Evolutionary conservation across 169 alveolate genomes (phyloP).

Genomic region (Plasmodium knowlesi): DNA sequence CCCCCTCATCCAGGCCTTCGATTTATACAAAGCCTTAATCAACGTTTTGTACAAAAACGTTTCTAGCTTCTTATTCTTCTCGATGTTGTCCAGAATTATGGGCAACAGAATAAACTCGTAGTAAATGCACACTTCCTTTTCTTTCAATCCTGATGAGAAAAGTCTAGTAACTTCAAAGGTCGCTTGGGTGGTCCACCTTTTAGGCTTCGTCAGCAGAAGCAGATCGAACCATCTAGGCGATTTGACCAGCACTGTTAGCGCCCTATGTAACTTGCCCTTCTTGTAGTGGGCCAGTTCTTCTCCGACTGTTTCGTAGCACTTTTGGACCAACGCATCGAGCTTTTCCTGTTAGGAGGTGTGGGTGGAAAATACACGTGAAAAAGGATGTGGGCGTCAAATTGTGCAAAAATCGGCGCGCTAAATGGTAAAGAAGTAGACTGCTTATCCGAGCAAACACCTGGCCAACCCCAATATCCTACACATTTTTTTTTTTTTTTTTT

Average conservation of each 20-base stretch:
- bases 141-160: constrained; percentile 91
- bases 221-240: constrained; percentile 95
- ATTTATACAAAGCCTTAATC: constrained; percentile 95
- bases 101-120: constrained; percentile 38
- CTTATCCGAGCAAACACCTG: neutral
- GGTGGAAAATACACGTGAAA: too few species aligned
- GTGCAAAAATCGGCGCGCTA: neutral
- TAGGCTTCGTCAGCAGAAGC: constrained; percentile 92
- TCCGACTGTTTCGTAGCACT: constrained; percentile 78
- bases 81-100: constrained; percentile 80
- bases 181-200: constrained; percentile 96
- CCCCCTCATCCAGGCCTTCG: constrained; percentile 97
- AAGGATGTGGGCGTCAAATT: neutral
- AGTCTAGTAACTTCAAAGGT: constrained; percentile 92
- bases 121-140: constrained; percentile 77
- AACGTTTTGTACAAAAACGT: constrained; percentile 93
- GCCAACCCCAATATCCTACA: neutral
- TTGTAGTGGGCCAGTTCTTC: constrained; percentile 83
- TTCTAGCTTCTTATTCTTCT: constrained; percentile 89
- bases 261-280: constrained; percentile 95
- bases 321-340: constrained; percentile 33
- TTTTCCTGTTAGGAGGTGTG: neutral
- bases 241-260: constrained; percentile 93
- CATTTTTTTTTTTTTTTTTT: neutral
- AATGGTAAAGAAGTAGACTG: neutral